Conservation (phyloP, 352 stramenopile species). For the Peronosclerospora sorghi region DNA sequence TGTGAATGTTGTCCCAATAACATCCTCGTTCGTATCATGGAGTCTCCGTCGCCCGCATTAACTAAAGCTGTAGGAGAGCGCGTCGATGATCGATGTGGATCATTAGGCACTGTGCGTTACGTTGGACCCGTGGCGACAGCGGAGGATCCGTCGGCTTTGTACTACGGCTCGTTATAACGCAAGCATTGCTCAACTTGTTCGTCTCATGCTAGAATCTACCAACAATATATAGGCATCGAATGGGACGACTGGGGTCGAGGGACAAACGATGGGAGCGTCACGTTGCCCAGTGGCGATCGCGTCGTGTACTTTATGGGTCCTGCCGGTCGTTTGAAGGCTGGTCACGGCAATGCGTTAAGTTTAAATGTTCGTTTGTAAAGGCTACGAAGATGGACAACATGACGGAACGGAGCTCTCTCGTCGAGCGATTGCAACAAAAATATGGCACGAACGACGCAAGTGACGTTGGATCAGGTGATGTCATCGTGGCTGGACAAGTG, state of each 20-base stretch:
- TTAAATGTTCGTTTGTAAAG: constrained; percentile 90
- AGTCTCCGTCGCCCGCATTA: background rate
- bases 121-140: constrained; percentile 55
- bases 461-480: constrained; percentile 5
- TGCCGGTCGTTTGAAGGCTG: constrained; percentile 10
- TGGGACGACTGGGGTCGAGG: constrained; percentile 89
- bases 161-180: constrained; percentile 27
- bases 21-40: too few species aligned
- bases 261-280: constrained; percentile 90
- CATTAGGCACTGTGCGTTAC: constrained; percentile 54
- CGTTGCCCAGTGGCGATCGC: constrained; percentile 56
- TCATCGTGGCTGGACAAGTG: constrained; percentile 45
- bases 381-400: constrained; percentile 11
- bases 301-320: constrained; percentile 77
- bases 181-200: background rate
- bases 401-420: constrained; percentile 34
- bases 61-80: constrained; percentile 36
- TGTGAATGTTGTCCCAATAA: too few species aligned
- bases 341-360: constrained; percentile 22
- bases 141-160: constrained; percentile 39
- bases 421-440: constrained; percentile 50
- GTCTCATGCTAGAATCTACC: too few species aligned
- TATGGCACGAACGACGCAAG: constrained; percentile 22
- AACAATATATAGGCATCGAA: constrained; percentile 57
- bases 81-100: constrained; percentile 42